phyloP scores from a whole-genome alignment of 1,284 basidiomycete genomes.

The Leccinum pachyderme region DNA sequence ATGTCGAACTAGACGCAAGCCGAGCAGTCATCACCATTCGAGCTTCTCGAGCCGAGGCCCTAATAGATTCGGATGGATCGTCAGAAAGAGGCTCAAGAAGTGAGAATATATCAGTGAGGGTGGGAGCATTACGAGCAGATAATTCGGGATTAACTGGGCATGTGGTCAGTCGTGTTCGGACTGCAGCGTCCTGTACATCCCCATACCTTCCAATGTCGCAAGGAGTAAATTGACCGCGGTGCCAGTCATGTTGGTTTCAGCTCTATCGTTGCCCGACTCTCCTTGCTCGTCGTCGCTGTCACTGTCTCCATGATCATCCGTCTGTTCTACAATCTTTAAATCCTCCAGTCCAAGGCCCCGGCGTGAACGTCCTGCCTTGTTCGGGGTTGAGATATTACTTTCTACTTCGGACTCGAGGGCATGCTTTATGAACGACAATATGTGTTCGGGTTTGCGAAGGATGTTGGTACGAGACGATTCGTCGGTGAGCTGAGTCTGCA shows the following conservation, averaged over 20 bases:
- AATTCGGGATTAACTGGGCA: conserved; percentile 65
- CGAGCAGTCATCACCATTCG: conserved; percentile 80
- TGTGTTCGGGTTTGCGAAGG: conserved; percentile 68
- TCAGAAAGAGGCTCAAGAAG: conserved; percentile 58
- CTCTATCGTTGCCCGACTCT: conserved; percentile 15
- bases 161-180: conserved; percentile 6
- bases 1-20: conserved; percentile 45
- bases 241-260: conserved; percentile 64
- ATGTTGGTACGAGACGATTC: conserved; percentile 59
- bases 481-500: conserved; percentile 66
- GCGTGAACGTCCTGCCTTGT: conserved; percentile 6
- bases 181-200: background rate
- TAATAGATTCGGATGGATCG: conserved; percentile 15
- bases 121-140: conserved; percentile 57
- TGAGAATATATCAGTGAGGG: conserved; percentile 70
- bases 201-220: conserved; percentile 77
- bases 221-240: conserved; percentile 79
- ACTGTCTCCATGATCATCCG: conserved; percentile 38
- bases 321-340: conserved; percentile 42
- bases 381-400: conserved; percentile 23
- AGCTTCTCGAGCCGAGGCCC: conserved; percentile 69
- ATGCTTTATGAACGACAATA: conserved; percentile 78
- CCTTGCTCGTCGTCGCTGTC: conserved; percentile 60
- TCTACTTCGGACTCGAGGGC: conserved; percentile 44
- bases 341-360: conserved; percentile 38